A percentile compares a stretch with the other conserved stretches of the same genome.
phyloP scores from a whole-genome alignment of 192 early-diverging fungal genomes.

The Coemansia sp. region DNA sequence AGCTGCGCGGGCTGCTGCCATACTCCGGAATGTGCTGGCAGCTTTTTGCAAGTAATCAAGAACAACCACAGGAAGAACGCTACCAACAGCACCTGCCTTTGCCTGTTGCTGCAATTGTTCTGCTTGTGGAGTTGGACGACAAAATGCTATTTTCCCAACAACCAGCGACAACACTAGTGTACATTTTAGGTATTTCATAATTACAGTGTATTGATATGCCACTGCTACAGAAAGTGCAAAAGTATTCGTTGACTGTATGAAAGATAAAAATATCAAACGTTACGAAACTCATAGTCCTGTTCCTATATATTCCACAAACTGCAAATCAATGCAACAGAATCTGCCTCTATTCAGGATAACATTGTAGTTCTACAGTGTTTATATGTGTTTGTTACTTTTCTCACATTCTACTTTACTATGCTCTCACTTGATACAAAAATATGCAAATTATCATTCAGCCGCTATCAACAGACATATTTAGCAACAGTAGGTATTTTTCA shows the following conservation, averaged over 20 bases:
- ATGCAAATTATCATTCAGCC: too few relatives aligned
- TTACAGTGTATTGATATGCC: too few relatives aligned
- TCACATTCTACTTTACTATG: too few relatives aligned
- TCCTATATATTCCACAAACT: too few relatives aligned
- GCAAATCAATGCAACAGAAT: too few relatives aligned
- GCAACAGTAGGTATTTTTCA: not conserved
- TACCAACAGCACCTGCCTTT: not conserved
- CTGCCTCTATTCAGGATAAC: too few relatives aligned
- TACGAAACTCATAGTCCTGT: too few relatives aligned
- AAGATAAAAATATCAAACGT: too few relatives aligned
- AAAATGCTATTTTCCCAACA: not conserved
- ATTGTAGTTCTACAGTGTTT: too few relatives aligned
- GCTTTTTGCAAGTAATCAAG: slow-evolving; percentile 19
- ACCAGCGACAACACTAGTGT: not conserved
- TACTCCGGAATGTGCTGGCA: slow-evolving; percentile 1
- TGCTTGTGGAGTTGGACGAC: not conserved
- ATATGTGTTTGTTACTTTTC: too few relatives aligned
- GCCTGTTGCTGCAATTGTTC: not conserved
- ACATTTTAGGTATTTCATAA: not conserved
- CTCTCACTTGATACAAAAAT: too few relatives aligned
- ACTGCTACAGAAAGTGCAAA: not conserved
- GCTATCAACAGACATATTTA: not conserved
- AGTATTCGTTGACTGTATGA: too few relatives aligned
- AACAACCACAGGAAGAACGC: slow-evolving; percentile 10
- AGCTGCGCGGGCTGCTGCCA: not conserved